Percentiles rank a stretch among this genome's conserved stretches.
Evolutionary conservation across 2,329 filamentous ascomycete genomes (phyloP).

Genomic region (Simplicillium aogashimaense): DNA sequence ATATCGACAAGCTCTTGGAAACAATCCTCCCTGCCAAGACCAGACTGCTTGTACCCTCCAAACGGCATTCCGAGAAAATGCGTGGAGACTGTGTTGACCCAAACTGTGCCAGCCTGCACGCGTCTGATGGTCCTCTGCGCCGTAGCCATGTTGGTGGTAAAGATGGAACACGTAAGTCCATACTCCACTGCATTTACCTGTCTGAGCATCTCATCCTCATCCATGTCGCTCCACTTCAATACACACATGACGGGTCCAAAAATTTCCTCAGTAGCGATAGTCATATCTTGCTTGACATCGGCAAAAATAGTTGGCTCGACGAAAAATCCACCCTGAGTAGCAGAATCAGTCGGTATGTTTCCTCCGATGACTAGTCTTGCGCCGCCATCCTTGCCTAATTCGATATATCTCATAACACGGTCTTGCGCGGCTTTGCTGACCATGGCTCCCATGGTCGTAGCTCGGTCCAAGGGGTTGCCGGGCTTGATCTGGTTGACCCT

Average conservation of each 20-base stretch:
- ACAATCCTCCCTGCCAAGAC: no score
- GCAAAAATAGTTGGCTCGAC: constrained; percentile 18
- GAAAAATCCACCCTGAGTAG: constrained; percentile 13
- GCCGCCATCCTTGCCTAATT: constrained; percentile 32
- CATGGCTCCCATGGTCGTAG: constrained; percentile 32
- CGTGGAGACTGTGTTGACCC: no score
- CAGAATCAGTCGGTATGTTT: constrained; percentile 4
- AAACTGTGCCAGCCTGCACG: no score
- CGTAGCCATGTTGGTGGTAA: constrained; percentile 17
- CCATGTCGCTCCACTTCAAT: no score
- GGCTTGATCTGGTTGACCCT: constrained; percentile 29
- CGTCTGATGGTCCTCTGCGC: constrained; percentile 26
- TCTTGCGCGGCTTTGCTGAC: constrained; percentile 40
- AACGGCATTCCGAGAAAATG: no score
- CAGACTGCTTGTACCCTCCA: no score
- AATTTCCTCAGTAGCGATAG: constrained; percentile 49
- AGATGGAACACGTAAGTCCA: no score
- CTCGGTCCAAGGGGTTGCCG: constrained; percentile 21
- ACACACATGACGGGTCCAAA: constrained; percentile 59
- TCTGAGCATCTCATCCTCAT: no score
- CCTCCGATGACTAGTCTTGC: no score
- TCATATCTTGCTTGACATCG: constrained; percentile 14
- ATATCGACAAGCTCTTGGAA: no score
- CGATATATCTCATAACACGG: constrained; percentile 32
- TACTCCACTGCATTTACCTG: no score